These are phyloP conservation scores for Solanum dulcamara DNA, from an alignment of 257 asterid genomes.

Conservation along the genomic window DNA sequence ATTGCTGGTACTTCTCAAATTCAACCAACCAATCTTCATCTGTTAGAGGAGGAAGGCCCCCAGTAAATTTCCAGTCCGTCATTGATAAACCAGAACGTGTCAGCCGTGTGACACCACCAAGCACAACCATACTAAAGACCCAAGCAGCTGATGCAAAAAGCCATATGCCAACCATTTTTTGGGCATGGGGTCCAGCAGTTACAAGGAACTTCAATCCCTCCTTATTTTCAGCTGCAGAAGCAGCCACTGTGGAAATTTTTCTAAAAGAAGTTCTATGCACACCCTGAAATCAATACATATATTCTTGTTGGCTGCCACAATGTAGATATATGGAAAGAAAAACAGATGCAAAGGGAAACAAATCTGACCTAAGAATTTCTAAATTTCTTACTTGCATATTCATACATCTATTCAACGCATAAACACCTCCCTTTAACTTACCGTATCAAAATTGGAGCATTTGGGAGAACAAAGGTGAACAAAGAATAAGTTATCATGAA, in stretches of 20 bases:
- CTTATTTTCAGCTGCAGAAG: conserved; percentile 25
- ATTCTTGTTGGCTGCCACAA: background rate
- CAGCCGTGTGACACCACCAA: conserved; percentile 85
- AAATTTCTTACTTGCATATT: background rate
- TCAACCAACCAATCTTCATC: conserved; percentile 76
- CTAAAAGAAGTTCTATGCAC: conserved; percentile 21
- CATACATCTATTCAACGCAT: background rate
- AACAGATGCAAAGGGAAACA: background rate
- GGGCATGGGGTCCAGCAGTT: conserved; percentile 81
- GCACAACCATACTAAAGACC: conserved; percentile 96
- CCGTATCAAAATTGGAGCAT: background rate
- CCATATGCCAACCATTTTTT: conserved; percentile 80
- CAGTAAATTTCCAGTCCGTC: conserved; percentile 98
- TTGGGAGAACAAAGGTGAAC: background rate
- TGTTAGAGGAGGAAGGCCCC: conserved; percentile 81
- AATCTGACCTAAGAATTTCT: background rate
- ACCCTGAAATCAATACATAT: conserved; percentile 29
- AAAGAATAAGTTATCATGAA: background rate
- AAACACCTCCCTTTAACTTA: background rate
- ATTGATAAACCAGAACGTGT: conserved; percentile 96
- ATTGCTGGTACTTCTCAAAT: conserved; percentile 85
- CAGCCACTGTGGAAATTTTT: conserved; percentile 44
- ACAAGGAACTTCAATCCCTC: conserved; percentile 62
- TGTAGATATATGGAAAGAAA: background rate
- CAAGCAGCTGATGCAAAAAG: conserved; percentile 88